Evolutionary conservation across 73 alveolate genomes (phyloP).

Genomic region (Paramecium sonneborni): DNA sequence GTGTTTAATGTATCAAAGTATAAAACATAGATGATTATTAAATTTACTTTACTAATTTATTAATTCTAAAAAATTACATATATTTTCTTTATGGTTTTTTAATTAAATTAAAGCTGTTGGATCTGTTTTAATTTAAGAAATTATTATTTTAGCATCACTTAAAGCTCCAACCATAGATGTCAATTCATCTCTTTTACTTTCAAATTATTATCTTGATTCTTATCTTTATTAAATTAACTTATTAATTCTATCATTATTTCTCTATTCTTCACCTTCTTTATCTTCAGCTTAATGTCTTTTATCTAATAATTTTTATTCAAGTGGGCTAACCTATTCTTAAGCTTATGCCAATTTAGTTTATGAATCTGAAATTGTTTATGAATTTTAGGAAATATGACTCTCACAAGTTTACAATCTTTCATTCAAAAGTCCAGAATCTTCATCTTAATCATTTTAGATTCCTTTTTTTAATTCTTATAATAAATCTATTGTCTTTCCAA

Average conservation of each 20-base stretch:
- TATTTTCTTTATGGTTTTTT: neutral
- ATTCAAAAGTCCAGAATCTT: neutral
- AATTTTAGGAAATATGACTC: neutral
- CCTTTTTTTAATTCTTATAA: neutral
- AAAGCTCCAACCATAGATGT: slow-evolving; percentile 3
- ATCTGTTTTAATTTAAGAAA: neutral
- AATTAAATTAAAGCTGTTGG: slow-evolving; percentile 6
- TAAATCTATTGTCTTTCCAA: neutral
- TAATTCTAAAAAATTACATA: neutral
- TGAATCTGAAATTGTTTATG: neutral
- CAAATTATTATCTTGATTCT: neutral
- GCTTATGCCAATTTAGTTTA: neutral
- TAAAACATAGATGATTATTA: neutral
- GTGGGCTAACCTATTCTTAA: neutral
- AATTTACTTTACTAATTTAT: neutral
- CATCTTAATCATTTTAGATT: neutral
- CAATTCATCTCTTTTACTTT: slow-evolving; percentile 8
- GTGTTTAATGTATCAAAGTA: neutral
- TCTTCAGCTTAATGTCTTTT: slow-evolving; percentile 2
- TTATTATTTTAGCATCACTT: neutral
- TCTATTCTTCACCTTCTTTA: slow-evolving; percentile 19
- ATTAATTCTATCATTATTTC: neutral
- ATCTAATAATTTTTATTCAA: neutral
- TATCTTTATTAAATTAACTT: neutral
- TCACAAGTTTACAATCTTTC: neutral